Conservation (phyloP, 2,329 filamentous ascomycete genomes). For the Pseudogymnoascus pannorum region DNA sequence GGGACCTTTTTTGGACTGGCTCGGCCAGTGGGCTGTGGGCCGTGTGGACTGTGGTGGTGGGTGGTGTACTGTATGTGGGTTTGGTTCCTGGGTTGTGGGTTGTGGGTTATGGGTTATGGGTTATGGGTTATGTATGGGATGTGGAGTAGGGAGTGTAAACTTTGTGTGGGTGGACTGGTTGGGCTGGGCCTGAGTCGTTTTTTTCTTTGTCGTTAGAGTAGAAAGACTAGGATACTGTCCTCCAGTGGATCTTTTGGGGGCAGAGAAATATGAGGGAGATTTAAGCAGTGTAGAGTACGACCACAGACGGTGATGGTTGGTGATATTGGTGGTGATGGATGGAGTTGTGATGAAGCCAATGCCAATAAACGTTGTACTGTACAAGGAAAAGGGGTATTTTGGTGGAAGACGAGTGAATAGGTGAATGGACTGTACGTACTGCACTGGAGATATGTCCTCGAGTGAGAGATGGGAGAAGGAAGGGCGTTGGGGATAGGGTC, state of each 20-base stretch:
- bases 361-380: constrained; percentile 1
- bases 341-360: not conserved
- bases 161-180: not conserved
- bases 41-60: not conserved
- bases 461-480: too few relatives aligned
- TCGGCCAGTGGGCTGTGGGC: not conserved
- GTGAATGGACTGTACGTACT: too few relatives aligned
- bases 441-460: too few relatives aligned
- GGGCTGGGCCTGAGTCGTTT: not conserved
- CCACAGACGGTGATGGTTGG: too few relatives aligned
- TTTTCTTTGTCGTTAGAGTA: too few relatives aligned
- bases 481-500: not conserved
- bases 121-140: not conserved
- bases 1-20: too few relatives aligned
- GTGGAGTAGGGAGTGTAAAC: too few relatives aligned
- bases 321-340: too few relatives aligned
- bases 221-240: not conserved
- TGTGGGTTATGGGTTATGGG: not conserved
- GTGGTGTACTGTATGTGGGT: not conserved
- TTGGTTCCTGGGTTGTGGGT: not conserved
- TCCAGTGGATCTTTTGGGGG: not conserved
- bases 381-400: not conserved
- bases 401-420: not conserved
- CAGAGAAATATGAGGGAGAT: not conserved
- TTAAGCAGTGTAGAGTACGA: too few relatives aligned